Evolutionary conservation across 805 yeast genomes (phyloP), one percentile per base, ranked within the genome.

Genomic region (Debaryomyces tyrocola): DNA sequence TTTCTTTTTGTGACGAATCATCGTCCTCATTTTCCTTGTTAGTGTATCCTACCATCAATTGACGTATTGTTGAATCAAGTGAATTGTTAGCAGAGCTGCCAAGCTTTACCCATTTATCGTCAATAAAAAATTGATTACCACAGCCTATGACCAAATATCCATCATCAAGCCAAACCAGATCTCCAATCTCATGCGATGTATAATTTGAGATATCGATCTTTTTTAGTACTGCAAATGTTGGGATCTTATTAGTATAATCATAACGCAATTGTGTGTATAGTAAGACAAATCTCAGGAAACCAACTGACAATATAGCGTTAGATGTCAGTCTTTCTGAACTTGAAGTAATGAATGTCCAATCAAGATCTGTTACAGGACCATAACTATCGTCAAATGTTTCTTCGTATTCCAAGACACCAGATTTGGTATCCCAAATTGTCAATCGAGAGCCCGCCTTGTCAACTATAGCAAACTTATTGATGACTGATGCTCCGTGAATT

Each of bases 51-150:
- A 60, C 58, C 49, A 70, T 52, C 41, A 73, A 59, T 53, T 73
- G 67, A 34, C 66, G 51, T 9, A 82, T 71, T 36, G 83, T 82
- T 15, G 79, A 59, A 59, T 87, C 86, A 28, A 90, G 63, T 4
- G 70, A 55, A 15, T 46, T 49, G 43, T 53, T 59, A 24, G 50
- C 59, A 20, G 57, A 40, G 12, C 54, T 53, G 2, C 67, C 73
- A 37, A 72, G 46, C 40, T 58, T 56, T 9, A 73, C 62, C 70
- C 75, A 64, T 56, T 87, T 84, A 59, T 90, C 96, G 48, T 87
- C 87, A 31, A 91, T 75, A 56, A 87, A 90, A 40, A 91, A 76
- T 60, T 91, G 97, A 63, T 91, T 91, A 0, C 97, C 97, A 12
- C 92, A 75, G 2, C 94, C 97, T 46, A 89, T 81, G 1, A 87